A percentile compares a stretch with the other conserved stretches of the same genome.
Evolutionary conservation across 805 yeast species (phyloP).

Genomic region (Saitoella complicata): DNA sequence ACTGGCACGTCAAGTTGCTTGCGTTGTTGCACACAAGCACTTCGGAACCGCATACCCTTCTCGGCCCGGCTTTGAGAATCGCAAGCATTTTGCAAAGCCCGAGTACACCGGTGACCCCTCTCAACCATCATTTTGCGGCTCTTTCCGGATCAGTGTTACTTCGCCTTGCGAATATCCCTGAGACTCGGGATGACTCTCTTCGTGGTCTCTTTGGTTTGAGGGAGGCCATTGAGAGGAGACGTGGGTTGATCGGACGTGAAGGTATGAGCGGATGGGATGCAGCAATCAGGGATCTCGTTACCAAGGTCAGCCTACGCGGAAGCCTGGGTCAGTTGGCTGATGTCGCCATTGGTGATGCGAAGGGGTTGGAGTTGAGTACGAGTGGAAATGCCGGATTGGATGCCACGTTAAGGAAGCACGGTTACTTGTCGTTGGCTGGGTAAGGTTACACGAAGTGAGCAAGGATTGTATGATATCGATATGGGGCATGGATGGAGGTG

Average conservation of each 20-base stretch:
- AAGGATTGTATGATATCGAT: no score
- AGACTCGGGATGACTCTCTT: constrained; percentile 12
- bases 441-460: no score
- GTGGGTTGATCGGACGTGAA: background rate
- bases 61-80: constrained; percentile 13
- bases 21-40: constrained; percentile 5
- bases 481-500: no score
- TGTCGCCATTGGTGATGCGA: no score
- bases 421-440: no score
- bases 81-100: constrained; percentile 7
- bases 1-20: constrained; percentile 12
- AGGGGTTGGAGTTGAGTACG: no score
- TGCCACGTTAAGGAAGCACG: no score
- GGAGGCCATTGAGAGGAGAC: constrained; percentile 1
- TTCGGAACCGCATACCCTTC: constrained; percentile 11
- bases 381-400: no score
- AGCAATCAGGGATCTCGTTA: constrained; percentile 13
- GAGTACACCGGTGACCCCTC: constrained; percentile 7
- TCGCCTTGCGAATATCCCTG: constrained; percentile 10
- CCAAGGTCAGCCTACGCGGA: no score
- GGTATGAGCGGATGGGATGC: constrained; percentile 4
- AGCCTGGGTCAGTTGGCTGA: no score
- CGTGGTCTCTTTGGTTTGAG: constrained; percentile 5
- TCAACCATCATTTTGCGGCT: constrained; percentile 13
- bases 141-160: constrained; percentile 12